These are phyloP conservation scores for Cyclospora cayetanensis DNA, from an alignment of 169 alveolate species.

Conservation along the genomic window DNA sequence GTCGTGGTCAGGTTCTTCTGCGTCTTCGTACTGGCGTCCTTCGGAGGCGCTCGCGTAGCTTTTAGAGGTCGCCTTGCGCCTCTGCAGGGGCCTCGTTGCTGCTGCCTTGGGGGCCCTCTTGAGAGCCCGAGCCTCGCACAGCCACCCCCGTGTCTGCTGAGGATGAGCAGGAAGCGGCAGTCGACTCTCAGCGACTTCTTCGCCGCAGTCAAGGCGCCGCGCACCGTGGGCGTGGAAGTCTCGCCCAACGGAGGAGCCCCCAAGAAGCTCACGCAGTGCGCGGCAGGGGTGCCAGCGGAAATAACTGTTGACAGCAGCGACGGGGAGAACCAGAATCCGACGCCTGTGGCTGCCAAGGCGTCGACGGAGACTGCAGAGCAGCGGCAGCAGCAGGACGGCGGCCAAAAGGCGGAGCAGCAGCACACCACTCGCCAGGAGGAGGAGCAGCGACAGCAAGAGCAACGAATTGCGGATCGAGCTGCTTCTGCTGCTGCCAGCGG, in stretches of 20 bases:
- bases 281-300: neutral
- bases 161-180: neutral
- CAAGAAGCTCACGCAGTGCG: neutral
- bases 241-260: neutral
- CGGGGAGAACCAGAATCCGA: slow-evolving; percentile 12
- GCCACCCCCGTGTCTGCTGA: no score
- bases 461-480: neutral
- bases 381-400: neutral
- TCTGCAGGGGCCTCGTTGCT: no score
- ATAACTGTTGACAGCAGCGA: neutral
- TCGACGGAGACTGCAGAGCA: no score
- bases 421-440: neutral
- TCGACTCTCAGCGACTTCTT: slow-evolving; percentile 16
- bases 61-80: no score
- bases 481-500: neutral
- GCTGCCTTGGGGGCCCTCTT: no score
- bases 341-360: no score
- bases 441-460: slow-evolving; percentile 31
- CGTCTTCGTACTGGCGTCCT: no score
- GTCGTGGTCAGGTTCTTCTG: no score
- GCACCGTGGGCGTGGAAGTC: neutral
- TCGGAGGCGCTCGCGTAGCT: no score
- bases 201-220: neutral
- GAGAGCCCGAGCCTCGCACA: no score
- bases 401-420: neutral